These are phyloP conservation scores for Phytophthora pisi DNA, from an alignment of 352 stramenopile species.

Conservation along the genomic window DNA sequence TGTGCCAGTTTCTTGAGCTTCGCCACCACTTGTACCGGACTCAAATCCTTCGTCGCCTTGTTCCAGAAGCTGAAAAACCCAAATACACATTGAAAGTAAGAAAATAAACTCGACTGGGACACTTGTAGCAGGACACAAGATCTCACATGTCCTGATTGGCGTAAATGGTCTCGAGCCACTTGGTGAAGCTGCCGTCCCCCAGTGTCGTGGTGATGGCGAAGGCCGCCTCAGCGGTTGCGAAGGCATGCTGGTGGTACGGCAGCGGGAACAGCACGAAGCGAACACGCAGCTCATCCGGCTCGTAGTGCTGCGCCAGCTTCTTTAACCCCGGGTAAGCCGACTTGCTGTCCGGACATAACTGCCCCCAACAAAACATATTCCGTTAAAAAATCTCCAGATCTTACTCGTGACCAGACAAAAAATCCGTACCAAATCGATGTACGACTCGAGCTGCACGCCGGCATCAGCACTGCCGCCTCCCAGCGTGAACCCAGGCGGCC, in stretches of 20 bases:
- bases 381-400: constrained; percentile 9
- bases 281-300: constrained; percentile 61
- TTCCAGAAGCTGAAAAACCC: constrained; percentile 66
- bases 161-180: constrained; percentile 84
- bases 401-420: neutral
- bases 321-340: constrained; percentile 71
- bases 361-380: constrained; percentile 1
- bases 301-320: constrained; percentile 62
- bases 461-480: constrained; percentile 55
- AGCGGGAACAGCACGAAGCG: constrained; percentile 79
- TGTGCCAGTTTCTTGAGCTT: constrained; percentile 68
- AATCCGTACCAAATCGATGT: constrained; percentile 72
- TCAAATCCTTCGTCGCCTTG: constrained; percentile 81
- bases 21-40: constrained; percentile 63
- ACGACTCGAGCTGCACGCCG: constrained; percentile 82
- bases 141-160: constrained; percentile 74
- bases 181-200: constrained; percentile 58
- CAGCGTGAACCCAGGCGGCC: constrained; percentile 68
- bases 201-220: constrained; percentile 71
- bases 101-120: neutral
- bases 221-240: constrained; percentile 60
- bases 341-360: constrained; percentile 82
- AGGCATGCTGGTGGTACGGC: constrained; percentile 82
- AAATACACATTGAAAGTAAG: neutral
- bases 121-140: constrained; percentile 1